Conservation (phyloP, 495 filamentous ascomycete genomes). For the Aspergillus incahuasiensis region DNA sequence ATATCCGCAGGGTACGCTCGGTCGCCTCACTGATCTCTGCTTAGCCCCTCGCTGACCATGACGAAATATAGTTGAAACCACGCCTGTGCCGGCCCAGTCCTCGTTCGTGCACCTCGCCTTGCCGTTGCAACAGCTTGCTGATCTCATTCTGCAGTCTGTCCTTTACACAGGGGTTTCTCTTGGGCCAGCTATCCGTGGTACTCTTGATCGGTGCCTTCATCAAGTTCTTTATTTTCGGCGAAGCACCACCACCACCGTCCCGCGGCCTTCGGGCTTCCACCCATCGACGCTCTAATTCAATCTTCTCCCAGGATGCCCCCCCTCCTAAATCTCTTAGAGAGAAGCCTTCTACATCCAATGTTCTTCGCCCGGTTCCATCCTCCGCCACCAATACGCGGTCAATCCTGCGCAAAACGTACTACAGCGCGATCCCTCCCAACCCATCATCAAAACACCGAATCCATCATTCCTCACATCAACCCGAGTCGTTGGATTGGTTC, state of each 20-base stretch:
- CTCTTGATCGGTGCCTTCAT: constrained; percentile 91
- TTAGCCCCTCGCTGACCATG: constrained; percentile 9
- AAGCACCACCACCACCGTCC: constrained; percentile 77
- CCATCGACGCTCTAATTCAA: constrained; percentile 58
- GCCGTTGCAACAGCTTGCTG: constrained; percentile 1
- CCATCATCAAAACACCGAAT: constrained; percentile 39
- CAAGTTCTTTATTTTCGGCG: constrained; percentile 99
- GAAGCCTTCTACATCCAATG: constrained; percentile 69
- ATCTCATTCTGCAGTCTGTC: constrained; percentile 54
- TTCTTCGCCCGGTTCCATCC: constrained; percentile 58
- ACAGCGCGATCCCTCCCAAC: constrained; percentile 67
- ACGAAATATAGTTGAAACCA: constrained; percentile 29
- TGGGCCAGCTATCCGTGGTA: constrained; percentile 89
- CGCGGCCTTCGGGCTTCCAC: constrained; percentile 63
- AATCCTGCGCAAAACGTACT: constrained; percentile 94
- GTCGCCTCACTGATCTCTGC: neutral
- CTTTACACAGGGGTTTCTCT: constrained; percentile 87
- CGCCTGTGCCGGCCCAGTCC: constrained; percentile 38
- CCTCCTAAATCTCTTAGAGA: constrained; percentile 52
- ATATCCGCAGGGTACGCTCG: constrained; percentile 30
- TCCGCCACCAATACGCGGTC: constrained; percentile 72
- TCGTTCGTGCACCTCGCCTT: constrained; percentile 34
- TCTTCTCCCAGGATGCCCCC: constrained; percentile 34
- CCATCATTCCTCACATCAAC: constrained; percentile 75
- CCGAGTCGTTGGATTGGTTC: constrained; percentile 99